phyloP scores from a whole-genome alignment of 2,329 filamentous ascomycete species.

The Botrytis sinoallii region DNA sequence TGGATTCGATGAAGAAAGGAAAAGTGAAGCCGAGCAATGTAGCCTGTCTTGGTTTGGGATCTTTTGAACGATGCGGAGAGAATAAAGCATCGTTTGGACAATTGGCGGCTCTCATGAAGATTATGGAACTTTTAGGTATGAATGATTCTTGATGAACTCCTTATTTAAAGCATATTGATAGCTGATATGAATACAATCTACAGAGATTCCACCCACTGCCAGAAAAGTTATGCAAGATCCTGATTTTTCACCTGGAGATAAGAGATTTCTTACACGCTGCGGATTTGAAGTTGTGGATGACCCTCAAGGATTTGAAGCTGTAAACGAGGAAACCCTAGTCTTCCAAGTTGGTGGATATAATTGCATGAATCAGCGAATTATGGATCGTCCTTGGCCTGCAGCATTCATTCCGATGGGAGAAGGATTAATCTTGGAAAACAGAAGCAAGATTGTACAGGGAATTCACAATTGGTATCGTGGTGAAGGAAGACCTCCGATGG shows the following conservation, averaged over 20 bases:
- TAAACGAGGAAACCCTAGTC: not conserved
- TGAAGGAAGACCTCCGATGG: not conserved
- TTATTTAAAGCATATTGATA: not conserved
- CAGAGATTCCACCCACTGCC: not conserved
- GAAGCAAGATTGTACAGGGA: not conserved
- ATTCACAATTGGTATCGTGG: not conserved
- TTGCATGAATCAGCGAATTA: not conserved
- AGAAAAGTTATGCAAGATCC: not conserved
- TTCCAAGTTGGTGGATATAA: not conserved
- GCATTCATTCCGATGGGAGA: not conserved
- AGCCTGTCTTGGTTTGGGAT: not conserved
- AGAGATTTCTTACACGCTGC: not conserved
- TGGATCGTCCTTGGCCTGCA: not conserved
- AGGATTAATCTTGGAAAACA: not conserved
- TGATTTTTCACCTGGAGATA: not conserved
- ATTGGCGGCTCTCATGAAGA: not conserved
- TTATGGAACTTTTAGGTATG: not conserved
- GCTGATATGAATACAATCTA: not conserved
- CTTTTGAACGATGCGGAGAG: not conserved
- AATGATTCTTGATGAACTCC: not conserved
- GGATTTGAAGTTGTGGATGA: not conserved
- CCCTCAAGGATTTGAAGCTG: not conserved
- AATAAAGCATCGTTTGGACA: not conserved
- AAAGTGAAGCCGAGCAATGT: not conserved
- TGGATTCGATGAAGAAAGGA: not conserved